Base-by-base conservation (phyloP, 352 stramenopile genomes). In the Pythium aristosporum region DNA sequence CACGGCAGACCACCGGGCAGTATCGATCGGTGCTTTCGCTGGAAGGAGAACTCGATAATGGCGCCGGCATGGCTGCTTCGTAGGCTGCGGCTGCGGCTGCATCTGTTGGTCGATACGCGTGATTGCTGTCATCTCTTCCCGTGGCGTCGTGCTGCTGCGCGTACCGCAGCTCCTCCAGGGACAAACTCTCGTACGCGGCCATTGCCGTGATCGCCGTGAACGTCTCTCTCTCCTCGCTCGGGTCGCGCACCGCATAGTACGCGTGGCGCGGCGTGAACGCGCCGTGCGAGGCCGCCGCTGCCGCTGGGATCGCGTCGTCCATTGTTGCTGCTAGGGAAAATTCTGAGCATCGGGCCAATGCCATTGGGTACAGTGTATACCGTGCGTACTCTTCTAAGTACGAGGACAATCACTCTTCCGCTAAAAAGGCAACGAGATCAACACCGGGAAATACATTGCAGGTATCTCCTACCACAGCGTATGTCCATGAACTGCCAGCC, bases 131-230 rank as follows among this genome's bases (percentile, higher is more conserved):
- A 10, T 39, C 15, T 25, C 36, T 30, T 30, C 25, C 25, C 25
- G 25, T 30, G 25, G 25, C 11, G 36, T 20, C 7, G 34, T 47
- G 11, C 21, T 15, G 52, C 52, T 48, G 34, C 11, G 23, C 34
- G 20, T 58, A 58, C 13, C 52, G 52, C 13, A 58, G 52, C 36
- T 58, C 52, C 20, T 58, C 52, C 3, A 48, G 5, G 30, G 52
- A 58, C 52, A 18, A 30, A 3, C 6, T 15, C 0, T 36, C 36
- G 15, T 48, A 58, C 11, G 20, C 34, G 9, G 52, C 34, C n/a
- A 58, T 58, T 1, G 36, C 36, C 20, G 52, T 48, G 52, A 58
- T 58, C 52, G 52, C 36, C 12, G 34, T 37, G 20, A 58, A 15
- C 16, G n/a, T 6, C 37, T 10, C 47, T 30, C 20, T 7, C n/a